Evolutionary conservation across 768 basidiomycete genomes (phyloP).

Genomic region (Leccinellum rugosiceps): DNA sequence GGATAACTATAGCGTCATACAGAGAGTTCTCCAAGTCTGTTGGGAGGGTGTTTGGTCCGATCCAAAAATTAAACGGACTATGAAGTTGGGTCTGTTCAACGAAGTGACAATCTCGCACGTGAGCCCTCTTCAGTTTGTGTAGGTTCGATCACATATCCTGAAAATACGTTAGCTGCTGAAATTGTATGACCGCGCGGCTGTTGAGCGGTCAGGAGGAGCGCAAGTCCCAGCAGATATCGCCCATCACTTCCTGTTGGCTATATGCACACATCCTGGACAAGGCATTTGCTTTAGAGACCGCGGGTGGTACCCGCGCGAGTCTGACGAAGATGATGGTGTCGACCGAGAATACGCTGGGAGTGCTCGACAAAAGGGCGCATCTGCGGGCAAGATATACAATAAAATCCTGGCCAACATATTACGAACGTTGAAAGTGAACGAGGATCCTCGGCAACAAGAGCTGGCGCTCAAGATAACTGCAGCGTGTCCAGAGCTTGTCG

Average conservation of each 20-base stretch:
- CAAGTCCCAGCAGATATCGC: slow-evolving; percentile 72
- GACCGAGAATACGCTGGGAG: slow-evolving; percentile 38
- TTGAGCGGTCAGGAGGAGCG: slow-evolving; percentile 49
- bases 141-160: not conserved
- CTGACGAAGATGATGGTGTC: slow-evolving; percentile 36
- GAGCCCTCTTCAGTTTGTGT: slow-evolving; percentile 13
- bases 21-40: slow-evolving; percentile 65
- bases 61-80: slow-evolving; percentile 62
- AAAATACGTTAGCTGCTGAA: slow-evolving; percentile 53
- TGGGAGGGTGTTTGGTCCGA: slow-evolving; percentile 82
- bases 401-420: slow-evolving; percentile 78
- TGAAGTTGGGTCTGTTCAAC: slow-evolving; percentile 70
- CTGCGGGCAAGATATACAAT: slow-evolving; percentile 63
- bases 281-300: slow-evolving; percentile 87
- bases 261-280: slow-evolving; percentile 75
- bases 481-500: slow-evolving; percentile 83
- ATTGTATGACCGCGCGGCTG: slow-evolving; percentile 60
- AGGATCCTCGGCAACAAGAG: slow-evolving; percentile 82
- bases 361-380: slow-evolving; percentile 29
- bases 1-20: slow-evolving; percentile 60
- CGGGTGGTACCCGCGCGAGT: slow-evolving; percentile 86
- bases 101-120: slow-evolving; percentile 66
- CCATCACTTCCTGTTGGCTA: slow-evolving; percentile 83
- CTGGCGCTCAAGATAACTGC: slow-evolving; percentile 75
- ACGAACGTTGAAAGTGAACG: slow-evolving; percentile 78